These are phyloP conservation scores for Picea engelmannii DNA, from an alignment of 83 land plant genomes.

Conservation along the genomic window DNA sequence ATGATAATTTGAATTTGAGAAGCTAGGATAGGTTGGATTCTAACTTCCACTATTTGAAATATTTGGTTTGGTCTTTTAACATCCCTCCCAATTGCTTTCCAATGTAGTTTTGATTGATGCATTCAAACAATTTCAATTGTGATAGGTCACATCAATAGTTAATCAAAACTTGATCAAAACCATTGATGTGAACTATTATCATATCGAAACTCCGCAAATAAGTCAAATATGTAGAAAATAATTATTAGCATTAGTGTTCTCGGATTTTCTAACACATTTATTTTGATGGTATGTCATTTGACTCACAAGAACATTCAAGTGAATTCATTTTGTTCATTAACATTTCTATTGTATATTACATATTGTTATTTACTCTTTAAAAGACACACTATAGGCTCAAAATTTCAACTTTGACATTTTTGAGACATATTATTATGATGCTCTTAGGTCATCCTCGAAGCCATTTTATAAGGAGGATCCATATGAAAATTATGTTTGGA, in stretches of 20 bases:
- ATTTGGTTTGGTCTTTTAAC: not conserved
- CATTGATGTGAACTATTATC: too few relatives aligned
- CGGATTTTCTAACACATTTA: too few relatives aligned
- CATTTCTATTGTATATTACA: not conserved
- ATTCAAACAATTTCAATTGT: not conserved
- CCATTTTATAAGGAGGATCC: constrained; percentile 72
- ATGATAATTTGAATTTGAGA: too few relatives aligned
- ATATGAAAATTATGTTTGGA: constrained; percentile 75
- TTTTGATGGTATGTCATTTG: too few relatives aligned
- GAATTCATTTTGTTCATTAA: not conserved
- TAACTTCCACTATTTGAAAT: not conserved
- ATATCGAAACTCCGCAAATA: too few relatives aligned
- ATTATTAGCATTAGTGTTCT: too few relatives aligned
- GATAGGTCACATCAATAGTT: too few relatives aligned
- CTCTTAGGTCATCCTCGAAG: constrained; percentile 67
- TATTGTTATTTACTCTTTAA: not conserved
- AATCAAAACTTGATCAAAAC: too few relatives aligned
- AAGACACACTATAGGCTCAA: constrained; percentile 58
- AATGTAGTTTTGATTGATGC: not conserved
- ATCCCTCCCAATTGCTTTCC: not conserved
- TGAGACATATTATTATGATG: constrained; percentile 89
- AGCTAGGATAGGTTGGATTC: not conserved
- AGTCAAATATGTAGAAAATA: too few relatives aligned
- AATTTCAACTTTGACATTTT: constrained; percentile 84
- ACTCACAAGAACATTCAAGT: too few relatives aligned